These are phyloP conservation scores for Kodamaea laetipori DNA, from an alignment of 805 yeast species.

Conservation along the genomic window DNA sequence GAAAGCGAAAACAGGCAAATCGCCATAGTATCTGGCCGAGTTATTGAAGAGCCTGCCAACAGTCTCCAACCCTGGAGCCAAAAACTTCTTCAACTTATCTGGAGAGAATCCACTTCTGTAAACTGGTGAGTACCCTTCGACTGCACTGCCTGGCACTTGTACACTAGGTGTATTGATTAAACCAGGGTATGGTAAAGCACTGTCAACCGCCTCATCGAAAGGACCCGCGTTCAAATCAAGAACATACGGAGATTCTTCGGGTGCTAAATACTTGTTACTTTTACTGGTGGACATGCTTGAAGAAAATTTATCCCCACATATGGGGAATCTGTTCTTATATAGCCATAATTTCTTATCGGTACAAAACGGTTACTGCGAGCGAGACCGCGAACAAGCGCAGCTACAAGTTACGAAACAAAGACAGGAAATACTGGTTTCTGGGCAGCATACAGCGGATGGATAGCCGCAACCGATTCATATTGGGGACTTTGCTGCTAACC, in stretches of 20 bases:
- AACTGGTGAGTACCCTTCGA: constrained; percentile 30
- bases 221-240: constrained; percentile 17
- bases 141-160: constrained; percentile 21
- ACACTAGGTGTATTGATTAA: constrained; percentile 11
- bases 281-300: neutral
- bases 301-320: neutral
- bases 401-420: too few species aligned
- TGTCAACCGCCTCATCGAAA: constrained; percentile 15
- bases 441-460: too few species aligned
- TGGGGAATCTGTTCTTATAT: neutral
- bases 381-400: too few species aligned
- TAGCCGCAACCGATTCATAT: too few species aligned
- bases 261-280: constrained; percentile 15
- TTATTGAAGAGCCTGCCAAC: constrained; percentile 20
- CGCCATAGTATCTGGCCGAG: constrained; percentile 18
- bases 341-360: neutral
- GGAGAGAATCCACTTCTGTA: constrained; percentile 33
- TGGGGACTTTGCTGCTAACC: too few species aligned
- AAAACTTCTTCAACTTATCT: constrained; percentile 23
- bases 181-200: constrained; percentile 20
- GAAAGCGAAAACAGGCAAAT: constrained; percentile 20
- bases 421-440: too few species aligned
- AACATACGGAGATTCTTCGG: constrained; percentile 20
- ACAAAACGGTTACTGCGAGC: too few species aligned
- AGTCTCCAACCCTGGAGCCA: constrained; percentile 24